Base-by-base conservation (phyloP, 2,329 filamentous ascomycete species). In the Colletotrichum spinosum region DNA sequence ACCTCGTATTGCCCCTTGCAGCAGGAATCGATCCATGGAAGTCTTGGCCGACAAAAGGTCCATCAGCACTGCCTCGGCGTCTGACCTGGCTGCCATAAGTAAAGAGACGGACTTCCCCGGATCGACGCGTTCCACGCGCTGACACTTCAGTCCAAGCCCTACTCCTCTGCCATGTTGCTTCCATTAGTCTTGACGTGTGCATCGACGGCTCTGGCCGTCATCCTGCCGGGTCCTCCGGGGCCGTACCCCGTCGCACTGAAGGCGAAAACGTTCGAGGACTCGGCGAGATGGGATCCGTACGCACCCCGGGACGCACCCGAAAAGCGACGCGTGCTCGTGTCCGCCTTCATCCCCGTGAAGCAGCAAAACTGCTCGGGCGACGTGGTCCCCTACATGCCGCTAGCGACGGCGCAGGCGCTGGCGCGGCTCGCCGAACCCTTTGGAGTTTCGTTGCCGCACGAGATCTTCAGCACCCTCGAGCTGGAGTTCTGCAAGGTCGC, bases 211-310 rank as follows among this genome's bases (percentile, higher is more conserved):
- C 25, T 38, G 37, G 55, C 55, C 37, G 55, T 51, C 8, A 12
- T 58, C 17, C 17, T 58, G 2, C 55, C 46, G 25, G 37, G 46
- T 1, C 55, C 55, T 51, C 25, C 25, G 3, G 48, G 61, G 7
- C 33, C 41, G n/a, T 37, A 33, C n/a, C 53, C 41, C 38, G 61
- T 71, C 35, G 55, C 68, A 2, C 33, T 67, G 46, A 46, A 60
- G 38, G 67, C 69, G 48, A 64, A 69, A 45, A 37, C 56, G 15
- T 61, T 72, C 13, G 67, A 56, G 6, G 70, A 72, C 54, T n/a
- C 62, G 50, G 54, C 45, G 35, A 65, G 70, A 55, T 63, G 55
- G 59, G 70, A 72, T 39, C 68, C 67, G 3, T 70, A 65, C 25
- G 67, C 70, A 17, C 63, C 69, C 13, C 39, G 52, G 37, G 48